phyloP scores from a whole-genome alignment of 2,329 filamentous ascomycete species.

The Leptoxyphium fumago region DNA sequence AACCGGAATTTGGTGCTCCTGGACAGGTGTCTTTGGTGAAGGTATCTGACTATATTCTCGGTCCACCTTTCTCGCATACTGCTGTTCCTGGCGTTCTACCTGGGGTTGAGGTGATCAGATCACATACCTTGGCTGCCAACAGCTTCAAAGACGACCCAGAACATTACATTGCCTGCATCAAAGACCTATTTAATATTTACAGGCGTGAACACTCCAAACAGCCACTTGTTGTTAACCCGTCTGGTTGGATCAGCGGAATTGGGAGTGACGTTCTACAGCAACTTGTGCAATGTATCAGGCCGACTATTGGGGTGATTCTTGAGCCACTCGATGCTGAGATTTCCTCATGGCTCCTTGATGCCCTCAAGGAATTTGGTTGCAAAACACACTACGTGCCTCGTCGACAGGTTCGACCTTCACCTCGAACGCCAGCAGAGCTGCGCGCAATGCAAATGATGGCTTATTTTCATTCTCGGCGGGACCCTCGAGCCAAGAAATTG shows the following conservation, averaged over 20 bases:
- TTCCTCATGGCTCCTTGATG: conserved; percentile 23
- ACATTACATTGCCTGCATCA: conserved; percentile 49
- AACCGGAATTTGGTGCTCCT: conserved; percentile 58
- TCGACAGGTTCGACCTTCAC: conserved; percentile 43
- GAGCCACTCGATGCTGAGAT: conserved; percentile 39
- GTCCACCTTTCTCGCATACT: conserved; percentile 53
- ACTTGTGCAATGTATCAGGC: conserved; percentile 39
- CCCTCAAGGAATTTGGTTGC: conserved; percentile 8
- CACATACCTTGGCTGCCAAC: conserved; percentile 51
- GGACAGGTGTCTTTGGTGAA: conserved; percentile 55
- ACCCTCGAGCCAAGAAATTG: background rate
- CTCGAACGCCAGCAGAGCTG: conserved; percentile 49
- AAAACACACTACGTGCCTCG: conserved; percentile 33
- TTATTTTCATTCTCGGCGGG: conserved; percentile 47
- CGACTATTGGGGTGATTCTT: conserved; percentile 54
- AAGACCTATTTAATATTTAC: conserved; percentile 47
- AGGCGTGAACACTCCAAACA: conserved; percentile 26
- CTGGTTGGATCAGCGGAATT: conserved; percentile 58
- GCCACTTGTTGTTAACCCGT: conserved; percentile 58
- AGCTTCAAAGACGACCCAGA: conserved; percentile 52
- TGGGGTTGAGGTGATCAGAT: conserved; percentile 31
- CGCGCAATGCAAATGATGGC: conserved; percentile 65
- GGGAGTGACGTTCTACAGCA: conserved; percentile 50
- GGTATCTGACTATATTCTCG: conserved; percentile 46
- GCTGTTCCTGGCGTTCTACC: conserved; percentile 6